Base-by-base conservation (phyloP, 306 rosid genomes). In the Begonia peltatifolia region DNA sequence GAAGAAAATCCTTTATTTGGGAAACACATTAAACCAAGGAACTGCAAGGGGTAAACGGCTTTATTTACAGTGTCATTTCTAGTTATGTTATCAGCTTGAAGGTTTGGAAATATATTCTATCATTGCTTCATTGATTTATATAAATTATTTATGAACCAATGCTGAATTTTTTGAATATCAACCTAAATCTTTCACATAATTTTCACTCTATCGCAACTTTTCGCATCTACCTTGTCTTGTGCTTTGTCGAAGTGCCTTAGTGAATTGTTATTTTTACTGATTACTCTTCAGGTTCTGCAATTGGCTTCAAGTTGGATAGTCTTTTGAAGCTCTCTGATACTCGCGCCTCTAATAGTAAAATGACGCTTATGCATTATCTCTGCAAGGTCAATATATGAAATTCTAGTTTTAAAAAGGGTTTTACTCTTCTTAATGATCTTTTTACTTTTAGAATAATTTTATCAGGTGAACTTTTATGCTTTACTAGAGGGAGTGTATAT, bases 351-450 rank as follows among this genome's bases (percentile, higher is more conserved):
- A 87, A 67, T 75, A 79, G 66, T 72, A 83, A 71, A 78, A 83
- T 92, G 96, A 92, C 96, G 56, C 83, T 92, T 36, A 87, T 92
- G 96, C 94, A 92, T 75, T 92, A 83, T 79, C 99, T 92, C 53
- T 92, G 99, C 74, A 87, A 87, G 96, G 96, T 92, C 38, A 30
- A 30, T 30, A 30, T 30, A 5, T 30, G 8, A 30, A 30, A 30
- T 30, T 30, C 38, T 5, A 30, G 38, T 30, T 30, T 30, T 30
- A 30, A 30, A 5, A 30, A 30, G 38, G 8, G 9, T 30, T 30
- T 30, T 30, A 30, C 38, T 30, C 38, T 30, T 30, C 6, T 30
- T 20, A 20, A 20, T 20, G 23, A 20, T 20, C 23, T 20, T 20
- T 20, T 20, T 20, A 20, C 23, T 20, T 20, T 20, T 20, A 20